Evolutionary conservation across 306 rosid species (phyloP), one percentile per base, ranked within the genome.

Genomic region (Cicer yamashitae): DNA sequence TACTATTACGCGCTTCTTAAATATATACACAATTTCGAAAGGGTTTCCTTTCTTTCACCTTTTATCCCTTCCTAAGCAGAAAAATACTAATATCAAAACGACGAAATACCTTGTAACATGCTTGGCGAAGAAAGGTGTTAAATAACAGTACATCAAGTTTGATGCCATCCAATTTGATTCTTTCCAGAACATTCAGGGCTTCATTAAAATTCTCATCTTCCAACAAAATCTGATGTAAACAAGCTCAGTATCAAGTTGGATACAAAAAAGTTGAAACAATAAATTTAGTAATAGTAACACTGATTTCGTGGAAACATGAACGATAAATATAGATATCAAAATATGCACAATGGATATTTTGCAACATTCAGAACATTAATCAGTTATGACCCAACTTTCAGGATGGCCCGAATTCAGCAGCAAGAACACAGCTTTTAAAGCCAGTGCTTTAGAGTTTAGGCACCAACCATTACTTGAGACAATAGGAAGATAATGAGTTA

Each of bases 131-230:
- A 83, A 94, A 74, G 3, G 85, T 87, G 82, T 94, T 94, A 71
- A 87, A 88, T 77, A 86, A 51, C 53, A 86, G 22, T 1, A 81
- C 78, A 86, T 94, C 96, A 79, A 86, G 84, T 66, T 80, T 71
- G 66, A 74, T 74, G 77, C 89, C 89, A 85, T 90, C 88, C 17
- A 83, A 78, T 84, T 76, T 82, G 43, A 85, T 83, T 85, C 41
- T 90, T 78, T 88, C 91, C 92, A 94, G 82, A 65, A 91, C 82
- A 81, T 73, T 63, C 81, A 89, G 48, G 57, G 92, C 91, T 75
- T 88, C 94, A 77, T 67, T 65, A 73, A 84, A 84, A 70, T 79
- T 85, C 80, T 79, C 87, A 44, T 77, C 77, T 62, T 78, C 72
- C 92, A 94, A 61, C 47, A 84, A 83, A 88, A 88, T 85, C 98